These are phyloP conservation scores for Penicillium sp. DNA, from an alignment of 2,329 filamentous ascomycete genomes.

Conservation along the genomic window DNA sequence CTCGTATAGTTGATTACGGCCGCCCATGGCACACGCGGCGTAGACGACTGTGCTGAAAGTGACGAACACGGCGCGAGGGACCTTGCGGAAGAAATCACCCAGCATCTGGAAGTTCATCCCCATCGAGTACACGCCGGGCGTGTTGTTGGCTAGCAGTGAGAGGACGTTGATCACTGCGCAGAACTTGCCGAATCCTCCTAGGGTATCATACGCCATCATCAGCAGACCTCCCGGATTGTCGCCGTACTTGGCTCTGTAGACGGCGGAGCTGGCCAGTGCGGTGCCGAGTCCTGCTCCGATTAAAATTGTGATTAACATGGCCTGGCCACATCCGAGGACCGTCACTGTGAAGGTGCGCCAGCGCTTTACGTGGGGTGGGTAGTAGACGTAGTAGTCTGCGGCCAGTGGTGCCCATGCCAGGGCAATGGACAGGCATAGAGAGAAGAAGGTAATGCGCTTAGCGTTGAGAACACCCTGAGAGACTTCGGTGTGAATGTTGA, in stretches of 20 bases:
- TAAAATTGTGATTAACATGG: slow-evolving; percentile 35
- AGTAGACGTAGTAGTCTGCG: slow-evolving; percentile 46
- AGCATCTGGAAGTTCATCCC: slow-evolving; percentile 45
- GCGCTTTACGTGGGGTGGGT: slow-evolving; percentile 35
- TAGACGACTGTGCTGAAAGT: slow-evolving; percentile 41
- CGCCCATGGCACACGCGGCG: slow-evolving; percentile 43
- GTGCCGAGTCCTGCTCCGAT: slow-evolving; percentile 43
- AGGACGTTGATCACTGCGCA: slow-evolving; percentile 43
- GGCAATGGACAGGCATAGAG: slow-evolving; percentile 33
- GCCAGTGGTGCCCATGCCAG: slow-evolving; percentile 36
- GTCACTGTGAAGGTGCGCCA: slow-evolving; percentile 39
- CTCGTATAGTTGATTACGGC: slow-evolving; percentile 42
- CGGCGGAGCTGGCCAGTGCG: slow-evolving; percentile 31
- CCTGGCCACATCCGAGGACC: slow-evolving; percentile 32
- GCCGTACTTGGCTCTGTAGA: slow-evolving; percentile 17
- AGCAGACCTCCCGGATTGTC: slow-evolving; percentile 36
- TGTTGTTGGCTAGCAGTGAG: slow-evolving; percentile 43
- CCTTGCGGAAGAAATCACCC: slow-evolving; percentile 33
- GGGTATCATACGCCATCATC: slow-evolving; percentile 35
- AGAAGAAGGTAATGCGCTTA: slow-evolving; percentile 37
- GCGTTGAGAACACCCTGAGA: slow-evolving; percentile 29
- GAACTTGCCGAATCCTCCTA: slow-evolving; percentile 43
- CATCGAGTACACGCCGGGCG: slow-evolving; percentile 44
- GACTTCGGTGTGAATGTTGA: slow-evolving; percentile 28
- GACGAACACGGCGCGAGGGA: slow-evolving; percentile 45